Conservation (phyloP, 2,329 filamentous ascomycete genomes). For the Thelonectria discophora region DNA sequence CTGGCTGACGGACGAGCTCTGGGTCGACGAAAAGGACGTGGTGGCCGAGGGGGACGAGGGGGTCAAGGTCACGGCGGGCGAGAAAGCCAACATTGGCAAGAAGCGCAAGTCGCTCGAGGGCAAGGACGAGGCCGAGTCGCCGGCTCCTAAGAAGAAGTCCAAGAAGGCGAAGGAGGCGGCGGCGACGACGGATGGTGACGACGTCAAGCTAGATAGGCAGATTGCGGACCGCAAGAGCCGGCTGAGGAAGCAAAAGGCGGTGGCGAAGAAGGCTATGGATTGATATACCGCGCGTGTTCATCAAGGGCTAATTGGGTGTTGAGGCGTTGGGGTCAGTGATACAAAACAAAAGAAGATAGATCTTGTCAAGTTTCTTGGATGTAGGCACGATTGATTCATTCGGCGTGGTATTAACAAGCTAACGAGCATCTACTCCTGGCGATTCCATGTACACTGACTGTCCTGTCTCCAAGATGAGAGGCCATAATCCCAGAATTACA, state of each 20-base stretch:
- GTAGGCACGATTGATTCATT: slow-evolving; percentile 22
- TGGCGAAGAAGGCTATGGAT: slow-evolving; percentile 62
- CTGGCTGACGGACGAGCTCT: slow-evolving; percentile 92
- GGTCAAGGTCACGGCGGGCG: slow-evolving; percentile 52
- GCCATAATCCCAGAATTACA: slow-evolving; percentile 21
- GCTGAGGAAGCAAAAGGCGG: slow-evolving; percentile 67
- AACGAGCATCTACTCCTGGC: slow-evolving; percentile 7
- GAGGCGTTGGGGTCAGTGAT: slow-evolving; percentile 41
- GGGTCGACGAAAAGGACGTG: slow-evolving; percentile 79
- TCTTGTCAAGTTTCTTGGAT: slow-evolving; percentile 32
- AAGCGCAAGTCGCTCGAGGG: slow-evolving; percentile 63
- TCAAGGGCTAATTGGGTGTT: slow-evolving; percentile 45
- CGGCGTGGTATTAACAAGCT: slow-evolving; percentile 34
- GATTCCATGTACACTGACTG: slow-evolving; percentile 18
- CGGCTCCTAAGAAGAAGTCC: slow-evolving; percentile 50
- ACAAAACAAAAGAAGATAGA: slow-evolving; percentile 37
- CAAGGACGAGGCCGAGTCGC: slow-evolving; percentile 53
- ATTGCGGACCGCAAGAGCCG: slow-evolving; percentile 67
- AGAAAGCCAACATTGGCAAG: slow-evolving; percentile 71
- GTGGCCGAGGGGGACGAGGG: slow-evolving; percentile 67
- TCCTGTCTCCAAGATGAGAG: slow-evolving; percentile 8
- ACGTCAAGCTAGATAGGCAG: slow-evolving; percentile 65
- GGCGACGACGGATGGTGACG: slow-evolving; percentile 53
- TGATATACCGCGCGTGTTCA: slow-evolving; percentile 45
- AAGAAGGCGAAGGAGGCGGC: slow-evolving; percentile 43